These are phyloP conservation scores for Leccinum disarticulatum DNA, from an alignment of 768 basidiomycete species.

Conservation along the genomic window DNA sequence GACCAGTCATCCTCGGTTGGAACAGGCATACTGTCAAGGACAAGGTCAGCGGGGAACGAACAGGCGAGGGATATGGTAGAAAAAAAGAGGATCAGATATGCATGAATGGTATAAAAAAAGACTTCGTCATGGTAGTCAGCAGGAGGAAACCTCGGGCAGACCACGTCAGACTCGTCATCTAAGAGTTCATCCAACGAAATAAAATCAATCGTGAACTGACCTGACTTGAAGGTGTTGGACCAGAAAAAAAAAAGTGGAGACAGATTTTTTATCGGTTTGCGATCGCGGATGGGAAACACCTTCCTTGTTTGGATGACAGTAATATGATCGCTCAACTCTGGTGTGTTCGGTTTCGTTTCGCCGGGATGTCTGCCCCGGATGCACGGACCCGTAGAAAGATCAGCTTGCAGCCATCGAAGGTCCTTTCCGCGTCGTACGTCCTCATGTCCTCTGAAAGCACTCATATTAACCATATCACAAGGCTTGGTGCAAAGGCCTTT, in stretches of 20 bases:
- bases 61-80: not conserved
- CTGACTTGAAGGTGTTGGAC: slow-evolving; percentile 10
- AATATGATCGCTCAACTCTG: too few species aligned
- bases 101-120: slow-evolving; percentile 85
- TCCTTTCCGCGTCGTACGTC: slow-evolving; percentile 56
- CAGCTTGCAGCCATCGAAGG: slow-evolving; percentile 53
- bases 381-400: slow-evolving; percentile 66
- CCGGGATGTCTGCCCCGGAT: slow-evolving; percentile 60
- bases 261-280: slow-evolving; percentile 9
- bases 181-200: slow-evolving; percentile 42
- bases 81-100: slow-evolving; percentile 62
- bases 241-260: slow-evolving; percentile 10
- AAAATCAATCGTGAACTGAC: slow-evolving; percentile 18
- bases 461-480: slow-evolving; percentile 22
- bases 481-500: slow-evolving; percentile 53
- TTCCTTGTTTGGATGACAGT: slow-evolving; percentile 18
- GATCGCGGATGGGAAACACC: slow-evolving; percentile 15
- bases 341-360: slow-evolving; percentile 8
- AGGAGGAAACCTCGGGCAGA: slow-evolving; percentile 60
- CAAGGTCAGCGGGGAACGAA: slow-evolving; percentile 4
- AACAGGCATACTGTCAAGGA: slow-evolving; percentile 39
- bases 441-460: not conserved
- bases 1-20: slow-evolving; percentile 66
- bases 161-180: slow-evolving; percentile 85
- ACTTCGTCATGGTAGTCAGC: slow-evolving; percentile 58